Evolutionary conservation across 1,139 yeast genomes (phyloP), one percentile per base, ranked within the genome.

Genomic region (Suhomyces wounanorum): DNA sequence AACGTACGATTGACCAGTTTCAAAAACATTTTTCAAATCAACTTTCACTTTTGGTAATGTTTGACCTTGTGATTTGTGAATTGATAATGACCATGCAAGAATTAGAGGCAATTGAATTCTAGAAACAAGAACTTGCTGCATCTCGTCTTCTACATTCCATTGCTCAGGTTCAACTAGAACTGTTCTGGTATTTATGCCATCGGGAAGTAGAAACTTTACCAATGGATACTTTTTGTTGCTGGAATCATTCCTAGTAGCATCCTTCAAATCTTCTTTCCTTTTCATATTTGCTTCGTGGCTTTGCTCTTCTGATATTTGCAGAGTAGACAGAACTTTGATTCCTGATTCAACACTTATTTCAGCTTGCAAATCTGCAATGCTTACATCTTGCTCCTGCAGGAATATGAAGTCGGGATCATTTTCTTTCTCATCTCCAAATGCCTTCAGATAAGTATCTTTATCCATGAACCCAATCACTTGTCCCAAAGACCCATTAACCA

Each of bases 11-110:
- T 59, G 62, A 18, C 63, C 63, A 31, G 84, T 87, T 63, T 92
- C 99, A 68, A 94, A 94, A 0, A 88, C 85, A 52, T 78, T 75
- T 37, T 79, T 75, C 54, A 94, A 74, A 66, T 95, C 96, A 6
- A 94, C 96, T 59, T 82, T 82, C 1, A 90, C 96, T 57, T 82
- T 81, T 2, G 87, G 87, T 45, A 94, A 71, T 0, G 99, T 92
- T 66, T 95, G 99, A 2, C 99, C 99, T 65, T 94, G 99, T 0
- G 97, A 86, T 68, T 94, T 94, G 66, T 94, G 99, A 46, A 94
- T 92, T 0, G 97, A 90, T 40, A 94, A 70, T 0, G 99, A 92
- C 97, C 98, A 94, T 0, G 99, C 96, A 16, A 92, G 72, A 60
- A 91, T 86, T 47, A 94, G 70, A 0, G 99, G 99, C 2, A 94